Base-by-base conservation (phyloP, 768 basidiomycete species). In the Chalciporus piperatus region DNA sequence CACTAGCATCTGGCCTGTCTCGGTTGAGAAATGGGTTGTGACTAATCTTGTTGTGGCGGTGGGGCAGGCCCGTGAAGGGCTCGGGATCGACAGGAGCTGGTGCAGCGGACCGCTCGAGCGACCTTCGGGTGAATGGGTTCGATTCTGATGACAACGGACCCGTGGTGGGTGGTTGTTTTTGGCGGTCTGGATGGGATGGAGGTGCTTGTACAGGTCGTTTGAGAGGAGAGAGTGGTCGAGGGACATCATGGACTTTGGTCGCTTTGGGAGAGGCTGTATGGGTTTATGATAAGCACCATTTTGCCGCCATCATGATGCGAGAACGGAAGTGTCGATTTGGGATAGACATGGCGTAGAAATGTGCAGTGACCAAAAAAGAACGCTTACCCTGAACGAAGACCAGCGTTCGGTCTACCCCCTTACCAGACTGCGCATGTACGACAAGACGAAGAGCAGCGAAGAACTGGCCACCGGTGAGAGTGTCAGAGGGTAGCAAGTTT, bases 381-480 rank as follows among this genome's bases (percentile, higher is more conserved):
- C 7, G 48, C 80, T 52, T 57, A 88, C 89, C 83, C 74, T 92
- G 89, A 1, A 85, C 77, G 56, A 92, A 92, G 0, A 85, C 87
- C 25, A 91, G 75, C 7, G 73, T 72, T 40, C 82, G 72, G 52
- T 91, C 87, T 2, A 87, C 67, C 8, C 80, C 76, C 51, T 78
- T 81, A 11, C 87, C 87, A n/a, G 60, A 60, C 59, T 81, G 76
- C 32, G 73, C 79, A 48, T 91, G 88, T 7, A 80, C 65, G 1
- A 85, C 78, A 3, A 92, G 79, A 37, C 89, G 71, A 20, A 89
- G 70, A 0, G 78, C 83, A 8, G 88, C 88, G 59, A 91, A 91
- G 63, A 91, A 88, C 59, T 92, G 85, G 14, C 85, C 84, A 1
- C 84, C 83, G 10, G 75, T 74, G 30, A 92, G 71, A 3, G 71